These are phyloP conservation scores for Epichloe typhina DNA, from an alignment of 2,329 filamentous ascomycete genomes.

Conservation along the genomic window DNA sequence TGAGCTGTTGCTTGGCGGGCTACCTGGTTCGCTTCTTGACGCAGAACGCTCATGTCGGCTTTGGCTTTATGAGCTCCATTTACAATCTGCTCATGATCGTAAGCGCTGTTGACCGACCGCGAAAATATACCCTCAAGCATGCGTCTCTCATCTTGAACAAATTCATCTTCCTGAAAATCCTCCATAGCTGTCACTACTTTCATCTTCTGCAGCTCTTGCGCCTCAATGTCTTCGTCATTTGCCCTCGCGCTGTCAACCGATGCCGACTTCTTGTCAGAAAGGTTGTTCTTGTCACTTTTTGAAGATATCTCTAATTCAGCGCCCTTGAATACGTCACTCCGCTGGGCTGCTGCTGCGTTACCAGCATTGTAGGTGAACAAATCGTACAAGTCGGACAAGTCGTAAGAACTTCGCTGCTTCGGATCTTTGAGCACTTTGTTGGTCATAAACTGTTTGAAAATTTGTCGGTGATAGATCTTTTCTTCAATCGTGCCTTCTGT, in stretches of 20 bases:
- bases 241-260: constrained; percentile 5
- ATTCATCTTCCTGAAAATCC: constrained; percentile 42
- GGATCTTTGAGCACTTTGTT: constrained; percentile 94
- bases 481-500: constrained; percentile 96
- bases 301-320: constrained; percentile 48
- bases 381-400: constrained; percentile 80
- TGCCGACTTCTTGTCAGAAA: constrained; percentile 2
- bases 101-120: constrained; percentile 73
- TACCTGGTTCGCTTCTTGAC: constrained; percentile 67
- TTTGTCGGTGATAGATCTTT: constrained; percentile 97
- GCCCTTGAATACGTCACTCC: constrained; percentile 75
- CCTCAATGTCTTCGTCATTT: constrained; percentile 17
- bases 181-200: constrained; percentile 52
- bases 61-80: constrained; percentile 58
- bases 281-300: constrained; percentile 4
- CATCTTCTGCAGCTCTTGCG: constrained; percentile 37
- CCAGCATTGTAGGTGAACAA: constrained; percentile 59
- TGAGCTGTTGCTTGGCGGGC: constrained; percentile 67
- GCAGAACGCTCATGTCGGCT: constrained; percentile 66
- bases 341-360: constrained; percentile 51
- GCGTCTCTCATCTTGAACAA: constrained; percentile 50
- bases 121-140: constrained; percentile 86
- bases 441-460: constrained; percentile 95
- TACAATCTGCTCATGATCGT: constrained; percentile 88
- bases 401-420: constrained; percentile 83